Percentiles rank a stretch among this genome's conserved stretches.
These are phyloP conservation scores for Ploettnerulaceae sp. DNA, from an alignment of 2,329 filamentous ascomycete genomes.

Conservation along the genomic window DNA sequence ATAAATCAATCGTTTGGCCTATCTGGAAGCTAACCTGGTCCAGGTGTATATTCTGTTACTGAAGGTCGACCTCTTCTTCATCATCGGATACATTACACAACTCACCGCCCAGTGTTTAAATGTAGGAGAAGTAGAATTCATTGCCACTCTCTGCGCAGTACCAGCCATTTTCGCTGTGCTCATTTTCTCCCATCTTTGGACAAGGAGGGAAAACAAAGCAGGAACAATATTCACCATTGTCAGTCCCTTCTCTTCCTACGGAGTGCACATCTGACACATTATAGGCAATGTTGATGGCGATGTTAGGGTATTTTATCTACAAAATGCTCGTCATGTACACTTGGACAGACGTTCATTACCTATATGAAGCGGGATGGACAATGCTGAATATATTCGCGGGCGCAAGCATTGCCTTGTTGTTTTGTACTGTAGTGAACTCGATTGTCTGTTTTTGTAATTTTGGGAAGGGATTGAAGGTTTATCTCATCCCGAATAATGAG, in stretches of 20 bases:
- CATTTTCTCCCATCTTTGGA: not conserved
- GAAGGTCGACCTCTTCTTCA: conserved; percentile 6
- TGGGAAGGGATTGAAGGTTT: not conserved
- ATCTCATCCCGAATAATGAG: not conserved
- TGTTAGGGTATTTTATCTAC: not conserved
- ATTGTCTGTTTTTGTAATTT: conserved; percentile 1
- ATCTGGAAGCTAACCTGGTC: no score
- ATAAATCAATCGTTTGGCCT: no score
- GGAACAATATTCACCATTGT: conserved; percentile 2
- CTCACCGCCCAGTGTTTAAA: not conserved
- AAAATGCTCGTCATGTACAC: conserved; percentile 1
- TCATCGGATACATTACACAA: conserved; percentile 3
- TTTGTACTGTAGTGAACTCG: not conserved
- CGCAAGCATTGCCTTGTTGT: not conserved
- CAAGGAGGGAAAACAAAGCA: not conserved
- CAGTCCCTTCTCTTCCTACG: not conserved
- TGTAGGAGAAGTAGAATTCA: conserved; percentile 1
- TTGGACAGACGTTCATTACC: not conserved
- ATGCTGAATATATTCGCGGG: not conserved
- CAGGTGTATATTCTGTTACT: conserved; percentile 1
- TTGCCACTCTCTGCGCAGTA: not conserved
- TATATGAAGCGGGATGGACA: not conserved
- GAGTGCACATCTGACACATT: not conserved
- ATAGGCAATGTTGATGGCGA: not conserved
- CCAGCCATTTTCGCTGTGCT: not conserved